Conservation (phyloP, 441 rosid species). For the Gossypium laxum region DNA sequence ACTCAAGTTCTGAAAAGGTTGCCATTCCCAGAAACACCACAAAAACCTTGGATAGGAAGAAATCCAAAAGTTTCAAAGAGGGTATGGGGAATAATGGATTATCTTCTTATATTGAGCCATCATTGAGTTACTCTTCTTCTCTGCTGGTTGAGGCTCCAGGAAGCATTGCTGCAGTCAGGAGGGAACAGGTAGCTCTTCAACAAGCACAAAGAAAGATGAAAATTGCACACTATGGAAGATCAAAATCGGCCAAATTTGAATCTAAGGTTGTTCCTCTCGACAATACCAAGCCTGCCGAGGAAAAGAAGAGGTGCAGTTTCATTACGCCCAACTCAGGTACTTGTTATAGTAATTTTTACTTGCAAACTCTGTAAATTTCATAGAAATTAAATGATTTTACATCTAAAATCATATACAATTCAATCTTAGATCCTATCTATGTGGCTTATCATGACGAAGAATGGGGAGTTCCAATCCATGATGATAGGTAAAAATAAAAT, state of each 20-base stretch:
- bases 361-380: background rate
- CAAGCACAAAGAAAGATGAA: conserved; percentile 64
- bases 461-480: conserved; percentile 82
- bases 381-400: background rate
- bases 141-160: conserved; percentile 60
- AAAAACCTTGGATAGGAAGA: conserved; percentile 46
- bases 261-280: conserved; percentile 30
- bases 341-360: background rate
- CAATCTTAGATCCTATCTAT: conserved; percentile 51
- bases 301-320: conserved; percentile 56
- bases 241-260: conserved; percentile 55
- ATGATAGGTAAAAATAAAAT: conserved; percentile 42
- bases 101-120: conserved; percentile 14
- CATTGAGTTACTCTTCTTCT: conserved; percentile 40
- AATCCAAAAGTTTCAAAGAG: conserved; percentile 65
- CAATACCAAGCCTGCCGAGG: conserved; percentile 16
- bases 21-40: conserved; percentile 10
- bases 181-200: conserved; percentile 67
- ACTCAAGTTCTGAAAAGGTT: conserved; percentile 31
- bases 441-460: conserved; percentile 79
- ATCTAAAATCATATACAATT: background rate
- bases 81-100: conserved; percentile 5
- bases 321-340: conserved; percentile 52
- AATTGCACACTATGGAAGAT: conserved; percentile 78
- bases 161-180: conserved; percentile 70